Conservation (phyloP, 2,329 filamentous ascomycete species). For the Monilinia fructicola region DNA sequence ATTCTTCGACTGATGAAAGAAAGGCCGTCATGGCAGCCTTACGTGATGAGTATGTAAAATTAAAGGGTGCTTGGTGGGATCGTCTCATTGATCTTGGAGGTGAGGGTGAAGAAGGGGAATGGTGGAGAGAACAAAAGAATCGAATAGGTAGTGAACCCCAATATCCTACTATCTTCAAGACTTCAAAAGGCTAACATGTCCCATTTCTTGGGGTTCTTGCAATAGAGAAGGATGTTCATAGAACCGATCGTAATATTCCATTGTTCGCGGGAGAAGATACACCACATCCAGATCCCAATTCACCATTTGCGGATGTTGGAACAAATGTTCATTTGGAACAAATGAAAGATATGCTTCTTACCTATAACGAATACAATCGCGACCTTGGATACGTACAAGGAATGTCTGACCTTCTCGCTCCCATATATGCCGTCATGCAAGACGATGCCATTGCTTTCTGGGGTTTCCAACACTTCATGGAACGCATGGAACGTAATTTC, state of each 20-base stretch:
- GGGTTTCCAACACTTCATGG: conserved; percentile 95
- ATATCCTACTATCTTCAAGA: conserved; percentile 8
- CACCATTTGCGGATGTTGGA: conserved; percentile 86
- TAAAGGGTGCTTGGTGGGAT: conserved; percentile 98
- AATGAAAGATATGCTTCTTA: conserved; percentile 98
- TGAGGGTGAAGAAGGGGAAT: conserved; percentile 80
- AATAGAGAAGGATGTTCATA: conserved; percentile 96
- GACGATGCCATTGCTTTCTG: conserved; percentile 97
- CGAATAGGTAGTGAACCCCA: conserved; percentile 73
- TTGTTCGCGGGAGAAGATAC: conserved; percentile 96
- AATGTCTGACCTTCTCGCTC: conserved; percentile 95
- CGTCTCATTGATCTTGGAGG: conserved; percentile 79
- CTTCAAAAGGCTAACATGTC: conserved; percentile 42
- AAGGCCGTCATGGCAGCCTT: conserved; percentile 80
- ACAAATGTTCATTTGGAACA: conserved; percentile 98
- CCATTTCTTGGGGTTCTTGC: conserved; percentile 52
- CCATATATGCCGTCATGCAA: conserved; percentile 95
- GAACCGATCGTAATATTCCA: conserved; percentile 91
- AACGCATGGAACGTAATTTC: conserved; percentile 97
- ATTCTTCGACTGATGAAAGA: conserved; percentile 82
- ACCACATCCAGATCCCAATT: conserved; percentile 92
- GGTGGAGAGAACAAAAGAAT: conserved; percentile 93
- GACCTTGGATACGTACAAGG: conserved; percentile 96
- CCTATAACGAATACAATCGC: conserved; percentile 97
- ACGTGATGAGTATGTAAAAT: conserved; percentile 86